Evolutionary conservation across 1,284 basidiomycete species (phyloP).

Genomic region (Sparassis latifolia): DNA sequence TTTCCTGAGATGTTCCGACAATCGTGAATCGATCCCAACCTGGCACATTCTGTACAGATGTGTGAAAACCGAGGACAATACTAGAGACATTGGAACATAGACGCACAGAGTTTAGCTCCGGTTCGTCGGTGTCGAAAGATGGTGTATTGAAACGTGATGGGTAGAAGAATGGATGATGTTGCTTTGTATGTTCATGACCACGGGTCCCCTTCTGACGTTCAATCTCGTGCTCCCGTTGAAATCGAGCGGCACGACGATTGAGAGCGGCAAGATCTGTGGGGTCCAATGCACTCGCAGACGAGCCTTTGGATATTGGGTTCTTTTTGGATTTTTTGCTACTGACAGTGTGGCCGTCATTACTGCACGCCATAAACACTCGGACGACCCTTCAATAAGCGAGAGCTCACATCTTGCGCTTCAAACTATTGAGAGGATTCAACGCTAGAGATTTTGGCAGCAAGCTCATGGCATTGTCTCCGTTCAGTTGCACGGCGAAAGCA

Average conservation of each 20-base stretch:
- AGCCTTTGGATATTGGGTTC: conserved; percentile 37
- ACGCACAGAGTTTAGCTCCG: conserved; percentile 65
- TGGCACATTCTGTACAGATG: conserved; percentile 71
- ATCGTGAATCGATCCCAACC: conserved; percentile 97
- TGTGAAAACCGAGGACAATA: conserved; percentile 1
- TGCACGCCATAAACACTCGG: not conserved
- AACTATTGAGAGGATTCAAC: conserved; percentile 35
- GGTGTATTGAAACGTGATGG: conserved; percentile 46
- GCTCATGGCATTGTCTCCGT: conserved; percentile 32
- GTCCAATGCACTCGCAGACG: conserved; percentile 38
- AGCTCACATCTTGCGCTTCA: conserved; percentile 67
- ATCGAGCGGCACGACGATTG: conserved; percentile 66
- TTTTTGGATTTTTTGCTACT: conserved; percentile 69
- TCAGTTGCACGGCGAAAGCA: conserved; percentile 9
- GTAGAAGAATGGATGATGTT: conserved; percentile 36
- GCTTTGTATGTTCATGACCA: conserved; percentile 22
- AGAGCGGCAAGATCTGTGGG: conserved; percentile 61
- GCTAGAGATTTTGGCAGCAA: conserved; percentile 56
- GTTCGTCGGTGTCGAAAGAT: conserved; percentile 48
- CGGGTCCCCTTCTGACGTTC: conserved; percentile 56
- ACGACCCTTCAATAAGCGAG: not conserved
- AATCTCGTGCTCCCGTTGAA: conserved; percentile 76
- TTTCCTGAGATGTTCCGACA: conserved; percentile 81
- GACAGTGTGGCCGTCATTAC: conserved; percentile 13
- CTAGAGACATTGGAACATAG: not conserved